Conservation (phyloP, 306 rosid species). For the Begonia peltatifolia region DNA sequence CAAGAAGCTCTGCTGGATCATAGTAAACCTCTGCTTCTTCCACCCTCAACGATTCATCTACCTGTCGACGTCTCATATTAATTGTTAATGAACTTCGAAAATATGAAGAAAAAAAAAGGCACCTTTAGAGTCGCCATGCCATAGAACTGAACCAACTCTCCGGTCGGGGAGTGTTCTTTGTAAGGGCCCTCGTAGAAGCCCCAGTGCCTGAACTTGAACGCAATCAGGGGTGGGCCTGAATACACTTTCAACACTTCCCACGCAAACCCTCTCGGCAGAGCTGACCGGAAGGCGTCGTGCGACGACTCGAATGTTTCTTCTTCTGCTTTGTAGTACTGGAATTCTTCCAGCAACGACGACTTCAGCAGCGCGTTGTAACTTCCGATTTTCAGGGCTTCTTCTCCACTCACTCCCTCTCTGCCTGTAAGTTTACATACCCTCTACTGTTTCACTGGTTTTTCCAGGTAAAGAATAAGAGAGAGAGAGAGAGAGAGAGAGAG, state of each 20-base stretch:
- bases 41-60: slow-evolving; percentile 38
- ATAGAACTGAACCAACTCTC: slow-evolving; percentile 38
- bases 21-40: slow-evolving; percentile 64
- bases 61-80: slow-evolving; percentile 17
- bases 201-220: slow-evolving; percentile 76
- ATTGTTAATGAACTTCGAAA: no score
- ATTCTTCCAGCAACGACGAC: slow-evolving; percentile 40
- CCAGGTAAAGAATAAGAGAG: no score
- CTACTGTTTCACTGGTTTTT: no score
- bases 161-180: slow-evolving; percentile 48
- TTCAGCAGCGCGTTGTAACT: slow-evolving; percentile 53
- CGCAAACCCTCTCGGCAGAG: slow-evolving; percentile 74
- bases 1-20: slow-evolving; percentile 57
- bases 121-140: slow-evolving; percentile 65
- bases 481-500: no score
- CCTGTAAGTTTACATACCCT: slow-evolving; percentile 12
- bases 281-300: slow-evolving; percentile 39
- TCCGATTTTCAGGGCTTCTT: slow-evolving; percentile 50
- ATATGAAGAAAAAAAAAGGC: background rate
- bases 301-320: slow-evolving; percentile 65
- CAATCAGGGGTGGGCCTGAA: slow-evolving; percentile 53
- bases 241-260: slow-evolving; percentile 69
- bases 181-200: slow-evolving; percentile 74
- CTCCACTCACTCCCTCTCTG: slow-evolving; percentile 45
- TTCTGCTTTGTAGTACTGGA: slow-evolving; percentile 38